Evolutionary conservation across 805 yeast genomes (phyloP).

Genomic region (Lipomyces spencermartinsiae): DNA sequence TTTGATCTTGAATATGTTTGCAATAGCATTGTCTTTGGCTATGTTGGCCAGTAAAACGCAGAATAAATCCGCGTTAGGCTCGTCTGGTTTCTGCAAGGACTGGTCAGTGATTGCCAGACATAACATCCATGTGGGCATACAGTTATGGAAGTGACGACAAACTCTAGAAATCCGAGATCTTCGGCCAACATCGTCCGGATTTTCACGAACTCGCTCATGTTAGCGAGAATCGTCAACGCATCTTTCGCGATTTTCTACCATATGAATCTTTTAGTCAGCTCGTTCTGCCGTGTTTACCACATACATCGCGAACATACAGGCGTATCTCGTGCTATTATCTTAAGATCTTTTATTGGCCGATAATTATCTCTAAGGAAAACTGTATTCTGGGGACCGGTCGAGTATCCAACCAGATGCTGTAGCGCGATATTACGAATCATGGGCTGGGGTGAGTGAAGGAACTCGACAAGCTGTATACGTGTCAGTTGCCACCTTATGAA

Average conservation of each 20-base stretch:
- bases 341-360: slow-evolving; percentile 75
- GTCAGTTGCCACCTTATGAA: slow-evolving; percentile 9
- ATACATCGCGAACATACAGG: slow-evolving; percentile 20
- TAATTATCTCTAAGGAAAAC: slow-evolving; percentile 74
- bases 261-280: background rate
- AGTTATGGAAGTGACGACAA: slow-evolving; percentile 44
- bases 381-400: slow-evolving; percentile 69
- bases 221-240: slow-evolving; percentile 79
- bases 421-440: slow-evolving; percentile 83
- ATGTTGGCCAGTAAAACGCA: slow-evolving; percentile 84
- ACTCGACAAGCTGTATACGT: slow-evolving; percentile 62
- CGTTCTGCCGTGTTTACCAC: background rate
- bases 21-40: slow-evolving; percentile 74
- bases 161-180: slow-evolving; percentile 60
- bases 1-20: slow-evolving; percentile 21
- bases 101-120: slow-evolving; percentile 48
- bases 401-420: slow-evolving; percentile 80
- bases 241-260: slow-evolving; percentile 39
- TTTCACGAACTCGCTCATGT: slow-evolving; percentile 72
- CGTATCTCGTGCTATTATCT: slow-evolving; percentile 57
- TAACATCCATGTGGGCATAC: slow-evolving; percentile 51
- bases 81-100: slow-evolving; percentile 53
- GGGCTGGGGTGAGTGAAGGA: slow-evolving; percentile 80
- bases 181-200: slow-evolving; percentile 70
- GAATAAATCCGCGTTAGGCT: slow-evolving; percentile 77